phyloP scores from a whole-genome alignment of 352 stramenopile genomes.

The Pythium scleroteichum region DNA sequence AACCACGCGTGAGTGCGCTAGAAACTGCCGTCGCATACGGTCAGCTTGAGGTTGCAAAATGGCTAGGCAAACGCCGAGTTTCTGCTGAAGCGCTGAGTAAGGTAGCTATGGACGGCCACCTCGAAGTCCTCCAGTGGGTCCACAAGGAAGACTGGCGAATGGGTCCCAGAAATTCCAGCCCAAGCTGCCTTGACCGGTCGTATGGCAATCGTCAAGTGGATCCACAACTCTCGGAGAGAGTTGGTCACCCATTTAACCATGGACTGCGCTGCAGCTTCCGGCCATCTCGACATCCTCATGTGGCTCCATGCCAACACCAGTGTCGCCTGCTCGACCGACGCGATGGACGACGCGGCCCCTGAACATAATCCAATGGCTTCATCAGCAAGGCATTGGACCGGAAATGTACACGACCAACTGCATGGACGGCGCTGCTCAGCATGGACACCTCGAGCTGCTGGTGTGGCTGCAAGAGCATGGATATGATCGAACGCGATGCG shows the following conservation, averaged over 20 bases:
- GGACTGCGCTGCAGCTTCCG: background rate
- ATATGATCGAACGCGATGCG: slow-evolving; percentile 9
- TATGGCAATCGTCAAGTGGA: slow-evolving; percentile 7
- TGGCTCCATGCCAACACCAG: slow-evolving; percentile 4
- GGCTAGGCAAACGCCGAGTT: slow-evolving; percentile 5
- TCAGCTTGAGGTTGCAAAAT: slow-evolving; percentile 15
- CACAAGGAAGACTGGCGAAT: slow-evolving; percentile 19
- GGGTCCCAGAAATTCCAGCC: slow-evolving; percentile 4
- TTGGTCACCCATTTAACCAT: background rate
- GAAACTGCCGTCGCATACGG: slow-evolving; percentile 8
- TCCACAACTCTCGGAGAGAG: background rate
- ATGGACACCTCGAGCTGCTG: slow-evolving; percentile 12
- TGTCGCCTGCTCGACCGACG: background rate
- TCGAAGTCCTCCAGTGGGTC: slow-evolving; percentile 20
- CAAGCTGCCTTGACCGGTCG: slow-evolving; percentile 4
- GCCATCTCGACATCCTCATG: slow-evolving; percentile 8
- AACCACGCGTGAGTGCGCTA: slow-evolving; percentile 7
- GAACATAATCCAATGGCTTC: slow-evolving; percentile 13
- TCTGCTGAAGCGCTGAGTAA: slow-evolving; percentile 3
- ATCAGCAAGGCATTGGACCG: slow-evolving; percentile 5
- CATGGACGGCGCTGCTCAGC: slow-evolving; percentile 4
- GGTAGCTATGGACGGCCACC: slow-evolving; percentile 13
- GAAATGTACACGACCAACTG: slow-evolving; percentile 1
- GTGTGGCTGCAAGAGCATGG: slow-evolving; percentile 7
- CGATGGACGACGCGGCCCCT: slow-evolving; percentile 18